Evolutionary conservation across 441 rosid species (phyloP).

Genomic region (Iberis amara): DNA sequence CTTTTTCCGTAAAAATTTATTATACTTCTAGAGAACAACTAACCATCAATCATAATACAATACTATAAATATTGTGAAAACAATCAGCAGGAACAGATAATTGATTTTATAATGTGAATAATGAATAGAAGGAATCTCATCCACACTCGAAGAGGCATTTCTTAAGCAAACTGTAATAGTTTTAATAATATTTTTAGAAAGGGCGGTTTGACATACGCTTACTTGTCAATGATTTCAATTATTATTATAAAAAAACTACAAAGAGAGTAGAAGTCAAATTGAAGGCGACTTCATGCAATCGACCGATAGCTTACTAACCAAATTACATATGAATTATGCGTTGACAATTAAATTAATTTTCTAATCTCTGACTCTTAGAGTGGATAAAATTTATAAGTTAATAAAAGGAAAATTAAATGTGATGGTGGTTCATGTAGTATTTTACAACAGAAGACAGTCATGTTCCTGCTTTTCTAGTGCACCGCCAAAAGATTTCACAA

Average conservation of each 20-base stretch:
- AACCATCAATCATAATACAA: constrained; percentile 2
- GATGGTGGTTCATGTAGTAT: constrained; percentile 17
- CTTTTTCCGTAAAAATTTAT: no score
- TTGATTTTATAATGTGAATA: constrained; percentile 2
- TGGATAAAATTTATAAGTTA: constrained; percentile 6
- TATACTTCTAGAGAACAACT: neutral
- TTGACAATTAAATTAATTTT: constrained; percentile 19
- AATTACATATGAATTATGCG: constrained; percentile 24
- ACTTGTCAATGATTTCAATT: constrained; percentile 28
- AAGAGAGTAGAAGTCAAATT: constrained; percentile 26
- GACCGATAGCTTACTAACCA: constrained; percentile 31
- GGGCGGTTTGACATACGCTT: constrained; percentile 32
- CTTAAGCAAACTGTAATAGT: neutral
- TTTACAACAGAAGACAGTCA: constrained; percentile 31
- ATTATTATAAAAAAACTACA: neutral
- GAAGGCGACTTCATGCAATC: constrained; percentile 24
- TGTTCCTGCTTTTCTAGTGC: constrained; percentile 34
- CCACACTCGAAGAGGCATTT: constrained; percentile 26
- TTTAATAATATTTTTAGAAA: constrained; percentile 8
- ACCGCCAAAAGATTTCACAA: constrained; percentile 36
- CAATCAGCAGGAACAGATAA: constrained; percentile 9
- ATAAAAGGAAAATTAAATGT: constrained; percentile 7
- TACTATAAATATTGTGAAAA: neutral
- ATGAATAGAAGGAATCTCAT: neutral
- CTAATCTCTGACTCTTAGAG: neutral